Conservation (phyloP, 495 filamentous ascomycete species). For the Oleoguttula mirabilis region DNA sequence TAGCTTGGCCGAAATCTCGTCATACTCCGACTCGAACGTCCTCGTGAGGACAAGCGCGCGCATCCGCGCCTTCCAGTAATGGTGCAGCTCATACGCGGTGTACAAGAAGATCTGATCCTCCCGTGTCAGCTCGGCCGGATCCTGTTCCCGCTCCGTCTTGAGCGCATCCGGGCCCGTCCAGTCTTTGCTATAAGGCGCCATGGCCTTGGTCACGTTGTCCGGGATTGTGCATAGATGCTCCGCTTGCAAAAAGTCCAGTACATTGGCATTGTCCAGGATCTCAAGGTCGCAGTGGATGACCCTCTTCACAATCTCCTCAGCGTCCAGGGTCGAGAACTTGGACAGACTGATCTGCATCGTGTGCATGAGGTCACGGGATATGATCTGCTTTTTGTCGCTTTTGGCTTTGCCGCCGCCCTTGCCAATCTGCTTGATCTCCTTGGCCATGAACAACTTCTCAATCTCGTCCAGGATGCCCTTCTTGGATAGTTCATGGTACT, state of each 20-base stretch:
- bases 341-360: constrained; percentile 86
- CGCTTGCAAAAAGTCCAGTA: constrained; percentile 92
- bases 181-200: constrained; percentile 91
- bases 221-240: constrained; percentile 85
- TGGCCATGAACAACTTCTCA: constrained; percentile 92
- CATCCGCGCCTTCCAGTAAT: constrained; percentile 98
- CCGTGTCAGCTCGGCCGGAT: constrained; percentile 76
- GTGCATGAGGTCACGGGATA: constrained; percentile 81
- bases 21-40: constrained; percentile 79
- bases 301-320: constrained; percentile 78
- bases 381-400: constrained; percentile 93
- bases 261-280: constrained; percentile 80
- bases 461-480: constrained; percentile 96
- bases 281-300: constrained; percentile 91
- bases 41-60: constrained; percentile 76
- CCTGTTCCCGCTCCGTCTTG: constrained; percentile 61
- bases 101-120: constrained; percentile 92
- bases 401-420: constrained; percentile 54
- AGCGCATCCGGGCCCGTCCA: constrained; percentile 85
- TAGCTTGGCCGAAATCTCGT: constrained; percentile 73
- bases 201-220: constrained; percentile 77
- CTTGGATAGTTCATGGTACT: constrained; percentile 80
- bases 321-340: constrained; percentile 70
- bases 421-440: constrained; percentile 82
- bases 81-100: constrained; percentile 87